These are phyloP conservation scores for Cornus controversa DNA, from an alignment of 148 eudicot species.

Conservation along the genomic window DNA sequence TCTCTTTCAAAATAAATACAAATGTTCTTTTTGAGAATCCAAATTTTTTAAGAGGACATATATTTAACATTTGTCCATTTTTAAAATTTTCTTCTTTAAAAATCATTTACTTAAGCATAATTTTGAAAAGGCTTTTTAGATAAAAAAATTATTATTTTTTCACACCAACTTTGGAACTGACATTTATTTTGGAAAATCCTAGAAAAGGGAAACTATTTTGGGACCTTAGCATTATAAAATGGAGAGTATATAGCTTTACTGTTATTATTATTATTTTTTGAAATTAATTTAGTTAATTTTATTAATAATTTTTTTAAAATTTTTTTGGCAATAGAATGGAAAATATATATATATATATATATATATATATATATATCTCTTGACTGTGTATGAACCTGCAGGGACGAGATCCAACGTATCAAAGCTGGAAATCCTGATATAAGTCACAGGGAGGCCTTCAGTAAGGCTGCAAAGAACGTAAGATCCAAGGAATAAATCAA, in stretches of 20 bases:
- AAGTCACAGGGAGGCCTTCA: slow-evolving; percentile 92
- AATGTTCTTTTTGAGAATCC: too few species aligned
- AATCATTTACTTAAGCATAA: too few species aligned
- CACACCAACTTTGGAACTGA: too few species aligned
- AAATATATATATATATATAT: neutral
- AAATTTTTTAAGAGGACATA: too few species aligned
- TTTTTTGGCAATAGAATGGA: neutral
- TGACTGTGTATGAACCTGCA: slow-evolving; percentile 20
- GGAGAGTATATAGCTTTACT: neutral
- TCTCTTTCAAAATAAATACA: too few species aligned
- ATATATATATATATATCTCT: neutral
- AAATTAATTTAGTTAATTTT: neutral
- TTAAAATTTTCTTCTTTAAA: too few species aligned
- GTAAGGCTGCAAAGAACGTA: slow-evolving; percentile 97
- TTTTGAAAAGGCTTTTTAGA: too few species aligned
- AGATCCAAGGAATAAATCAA: slow-evolving; percentile 16
- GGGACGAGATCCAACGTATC: slow-evolving; percentile 96
- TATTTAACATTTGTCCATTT: too few species aligned
- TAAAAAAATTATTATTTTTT: too few species aligned
- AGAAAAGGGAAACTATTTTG: too few species aligned
- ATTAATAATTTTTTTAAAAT: neutral
- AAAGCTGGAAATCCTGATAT: slow-evolving; percentile 93
- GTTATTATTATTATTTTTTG: neutral
- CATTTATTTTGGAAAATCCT: too few species aligned
- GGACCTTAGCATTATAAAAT: too few species aligned